Conservation (phyloP, 2,329 filamentous ascomycete genomes). For the Didymella glomerata region DNA sequence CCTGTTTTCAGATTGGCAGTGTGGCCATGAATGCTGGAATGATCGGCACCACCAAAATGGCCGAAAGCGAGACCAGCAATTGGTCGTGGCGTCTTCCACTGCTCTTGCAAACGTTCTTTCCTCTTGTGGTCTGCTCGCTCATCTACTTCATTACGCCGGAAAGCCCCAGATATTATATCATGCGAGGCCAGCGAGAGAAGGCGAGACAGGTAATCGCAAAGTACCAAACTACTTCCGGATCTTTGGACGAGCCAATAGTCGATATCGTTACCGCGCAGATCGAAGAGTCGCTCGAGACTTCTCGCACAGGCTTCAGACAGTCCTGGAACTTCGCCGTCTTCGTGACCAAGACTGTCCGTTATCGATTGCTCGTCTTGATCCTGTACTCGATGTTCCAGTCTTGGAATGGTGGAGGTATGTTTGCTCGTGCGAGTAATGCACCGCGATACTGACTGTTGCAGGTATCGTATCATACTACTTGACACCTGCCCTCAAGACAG, state of each 20-base stretch:
- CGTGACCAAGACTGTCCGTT: slow-evolving; percentile 56
- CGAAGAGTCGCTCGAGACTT: slow-evolving; percentile 56
- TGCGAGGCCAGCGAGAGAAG: slow-evolving; percentile 27
- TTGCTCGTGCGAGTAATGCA: neutral
- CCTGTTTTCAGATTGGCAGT: slow-evolving; percentile 58
- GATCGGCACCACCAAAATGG: slow-evolving; percentile 53
- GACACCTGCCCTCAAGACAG: slow-evolving; percentile 51
- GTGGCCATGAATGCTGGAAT: slow-evolving; percentile 55
- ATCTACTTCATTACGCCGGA: slow-evolving; percentile 50
- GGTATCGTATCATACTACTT: slow-evolving; percentile 50
- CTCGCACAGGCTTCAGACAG: slow-evolving; percentile 48
- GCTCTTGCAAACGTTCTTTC: slow-evolving; percentile 59
- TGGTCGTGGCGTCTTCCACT: slow-evolving; percentile 40
- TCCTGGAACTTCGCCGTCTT: slow-evolving; percentile 60
- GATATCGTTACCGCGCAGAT: slow-evolving; percentile 55
- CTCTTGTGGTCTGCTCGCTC: slow-evolving; percentile 47
- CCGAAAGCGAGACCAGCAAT: slow-evolving; percentile 28
- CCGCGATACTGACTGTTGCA: neutral
- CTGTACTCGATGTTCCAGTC: slow-evolving; percentile 59
- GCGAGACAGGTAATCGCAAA: slow-evolving; percentile 38
- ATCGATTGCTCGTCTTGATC: slow-evolving; percentile 55
- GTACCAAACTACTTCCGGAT: slow-evolving; percentile 55
- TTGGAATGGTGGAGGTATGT: slow-evolving; percentile 55
- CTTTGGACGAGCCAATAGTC: slow-evolving; percentile 55
- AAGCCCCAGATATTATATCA: slow-evolving; percentile 54